Percentiles rank a stretch among this genome's conserved stretches.
Evolutionary conservation across 768 basidiomycete genomes (phyloP).

Genomic region (Boletus rubescentipes): DNA sequence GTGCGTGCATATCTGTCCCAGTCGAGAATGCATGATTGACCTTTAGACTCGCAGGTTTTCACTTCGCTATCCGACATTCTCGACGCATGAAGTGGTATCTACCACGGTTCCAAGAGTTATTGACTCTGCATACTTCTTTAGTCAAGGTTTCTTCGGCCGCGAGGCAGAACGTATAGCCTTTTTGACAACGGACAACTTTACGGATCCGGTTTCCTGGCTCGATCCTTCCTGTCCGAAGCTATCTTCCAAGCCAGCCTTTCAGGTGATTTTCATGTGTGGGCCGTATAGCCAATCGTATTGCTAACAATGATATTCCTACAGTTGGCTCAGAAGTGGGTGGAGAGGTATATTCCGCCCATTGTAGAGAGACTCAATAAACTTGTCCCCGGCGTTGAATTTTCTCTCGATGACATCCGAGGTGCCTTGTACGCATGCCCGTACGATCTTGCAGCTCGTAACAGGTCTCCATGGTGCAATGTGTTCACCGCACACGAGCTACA

Average conservation of each 20-base stretch:
- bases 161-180: constrained; percentile 24
- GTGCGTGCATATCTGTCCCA: constrained; percentile 20
- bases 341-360: constrained; percentile 38
- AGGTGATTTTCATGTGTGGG: neutral
- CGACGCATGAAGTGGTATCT: constrained; percentile 14
- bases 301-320: neutral
- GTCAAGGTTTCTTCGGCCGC: constrained; percentile 39
- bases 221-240: constrained; percentile 35
- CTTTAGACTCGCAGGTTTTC: constrained; percentile 12
- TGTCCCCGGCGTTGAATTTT: constrained; percentile 35
- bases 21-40: neutral
- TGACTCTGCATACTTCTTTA: constrained; percentile 43
- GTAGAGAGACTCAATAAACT: constrained; percentile 34
- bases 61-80: constrained; percentile 20
- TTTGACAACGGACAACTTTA: constrained; percentile 33
- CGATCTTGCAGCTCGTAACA: constrained; percentile 36
- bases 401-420: constrained; percentile 33
- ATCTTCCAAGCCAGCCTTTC: neutral
- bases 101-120: constrained; percentile 27
- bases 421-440: constrained; percentile 44
- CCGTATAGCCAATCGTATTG: neutral
- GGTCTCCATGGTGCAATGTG: constrained; percentile 42
- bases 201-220: constrained; percentile 39
- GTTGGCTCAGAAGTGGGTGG: constrained; percentile 30
- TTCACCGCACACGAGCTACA: constrained; percentile 35